Evolutionary conservation across 2,329 filamentous ascomycete genomes (phyloP), one percentile per base, ranked within the genome.

Genomic region (Arachnomyces sp.): DNA sequence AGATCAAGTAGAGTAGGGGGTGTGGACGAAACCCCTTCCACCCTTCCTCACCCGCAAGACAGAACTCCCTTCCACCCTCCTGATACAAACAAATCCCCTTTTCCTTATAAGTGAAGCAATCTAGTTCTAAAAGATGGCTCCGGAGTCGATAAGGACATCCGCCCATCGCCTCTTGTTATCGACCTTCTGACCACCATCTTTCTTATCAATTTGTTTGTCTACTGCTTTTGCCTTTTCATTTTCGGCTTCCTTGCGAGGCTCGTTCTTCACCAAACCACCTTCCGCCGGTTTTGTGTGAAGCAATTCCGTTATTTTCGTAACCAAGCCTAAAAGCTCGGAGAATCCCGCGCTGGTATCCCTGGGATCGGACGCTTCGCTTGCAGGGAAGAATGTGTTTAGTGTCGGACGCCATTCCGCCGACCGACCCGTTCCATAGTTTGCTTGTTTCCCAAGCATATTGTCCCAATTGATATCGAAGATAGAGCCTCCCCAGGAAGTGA

Each of bases 401-500:
- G 46, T 56, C 17, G 53, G 55, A 16, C 33, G 52, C 54, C 58
- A 66, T 5, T 45, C 51, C 28, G 61, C 57, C 2, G 56, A 47
- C 39, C 63, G 52, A 12, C 63, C 63, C 15, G 59, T 47, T 31
- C 50, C 41, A 38, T 61, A 47, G 25, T 56, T 61, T 13, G 53
- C 60, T 40, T 61, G 59, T 30, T 61, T 47, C 17, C 57, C 61
- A 18, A 67, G 54, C 17, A 61, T 34, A 14, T 57, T 63, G 42
- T 68, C 63, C 66, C 66, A 70, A 28, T 56, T 49, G 2, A 57
- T 48, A 40, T 64, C 55, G 44, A 58, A 61, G 7, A 66, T 37
- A 0, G 54, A 58, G 12, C 56, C 60, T 2, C 61, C 61, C 64
- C 63, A 68, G 2, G 54, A 55, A 11, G 57, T 59, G 2, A 46